A percentile compares a stretch with the other conserved stretches of the same genome.
Evolutionary conservation across 2,329 filamentous ascomycete species (phyloP).

Genomic region (Aspergillaceae sp.): DNA sequence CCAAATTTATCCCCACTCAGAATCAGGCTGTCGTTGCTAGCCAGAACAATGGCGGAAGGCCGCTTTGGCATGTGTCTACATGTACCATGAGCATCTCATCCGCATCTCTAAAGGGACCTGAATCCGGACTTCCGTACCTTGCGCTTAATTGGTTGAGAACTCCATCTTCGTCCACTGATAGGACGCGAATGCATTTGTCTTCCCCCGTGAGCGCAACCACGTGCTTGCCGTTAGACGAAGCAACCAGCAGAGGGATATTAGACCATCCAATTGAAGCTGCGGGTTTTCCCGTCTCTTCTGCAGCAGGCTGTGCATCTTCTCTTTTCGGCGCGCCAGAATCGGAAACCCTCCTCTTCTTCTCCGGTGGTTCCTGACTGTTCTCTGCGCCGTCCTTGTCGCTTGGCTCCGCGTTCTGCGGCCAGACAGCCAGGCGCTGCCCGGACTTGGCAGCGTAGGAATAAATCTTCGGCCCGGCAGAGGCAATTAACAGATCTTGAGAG

Average conservation of each 20-base stretch:
- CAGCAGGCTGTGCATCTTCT: slow-evolving; percentile 6
- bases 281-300: slow-evolving; percentile 13
- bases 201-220: slow-evolving; percentile 75
- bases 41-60: slow-evolving; percentile 65
- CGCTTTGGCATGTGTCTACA: slow-evolving; percentile 77
- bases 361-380: slow-evolving; percentile 30
- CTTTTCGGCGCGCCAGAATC: slow-evolving; percentile 13
- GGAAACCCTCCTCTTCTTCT: slow-evolving; percentile 38
- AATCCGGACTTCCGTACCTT: slow-evolving; percentile 45
- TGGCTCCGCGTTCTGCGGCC: slow-evolving; percentile 37
- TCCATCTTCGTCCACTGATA: slow-evolving; percentile 57
- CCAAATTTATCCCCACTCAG: slow-evolving; percentile 91
- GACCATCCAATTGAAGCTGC: slow-evolving; percentile 32
- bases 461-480: slow-evolving; percentile 64
- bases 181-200: slow-evolving; percentile 83
- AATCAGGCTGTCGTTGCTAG: slow-evolving; percentile 62
- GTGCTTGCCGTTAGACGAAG: slow-evolving; percentile 57
- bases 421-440: slow-evolving; percentile 52
- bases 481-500: slow-evolving; percentile 52
- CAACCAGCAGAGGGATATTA: slow-evolving; percentile 60
- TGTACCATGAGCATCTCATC: slow-evolving; percentile 5
- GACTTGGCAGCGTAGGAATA: slow-evolving; percentile 56
- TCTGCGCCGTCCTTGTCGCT: slow-evolving; percentile 14
- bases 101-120: not conserved
- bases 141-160: slow-evolving; percentile 59